Evolutionary conservation across 2,329 filamentous ascomycete species (phyloP).

Genomic region (Didymella pomorum): DNA sequence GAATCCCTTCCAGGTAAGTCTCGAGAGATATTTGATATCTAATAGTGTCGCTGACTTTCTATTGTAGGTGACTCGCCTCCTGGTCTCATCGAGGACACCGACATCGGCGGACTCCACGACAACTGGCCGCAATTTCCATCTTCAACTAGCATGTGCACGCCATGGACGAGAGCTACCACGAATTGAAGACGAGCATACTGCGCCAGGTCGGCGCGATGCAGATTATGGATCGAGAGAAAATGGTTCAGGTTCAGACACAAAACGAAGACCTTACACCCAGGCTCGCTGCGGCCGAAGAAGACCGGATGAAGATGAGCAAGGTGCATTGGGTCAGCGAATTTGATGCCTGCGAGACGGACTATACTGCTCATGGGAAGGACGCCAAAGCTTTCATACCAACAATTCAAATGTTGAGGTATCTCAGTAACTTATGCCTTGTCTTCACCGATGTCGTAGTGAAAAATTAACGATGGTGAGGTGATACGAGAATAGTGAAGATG

Average conservation of each 20-base stretch:
- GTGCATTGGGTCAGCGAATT: too few species aligned
- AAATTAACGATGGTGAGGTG: too few species aligned
- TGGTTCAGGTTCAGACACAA: background rate
- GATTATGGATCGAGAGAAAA: background rate
- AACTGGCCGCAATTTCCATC: background rate
- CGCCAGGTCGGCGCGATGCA: background rate
- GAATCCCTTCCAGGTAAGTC: background rate
- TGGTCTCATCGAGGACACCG: background rate
- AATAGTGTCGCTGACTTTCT: background rate
- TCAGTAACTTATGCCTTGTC: too few species aligned
- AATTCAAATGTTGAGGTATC: too few species aligned
- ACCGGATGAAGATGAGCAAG: background rate
- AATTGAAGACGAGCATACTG: constrained; percentile 9
- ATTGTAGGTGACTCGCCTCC: background rate
- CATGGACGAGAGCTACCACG: constrained; percentile 12
- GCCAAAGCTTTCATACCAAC: too few species aligned
- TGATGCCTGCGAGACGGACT: too few species aligned
- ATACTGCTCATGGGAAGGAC: too few species aligned
- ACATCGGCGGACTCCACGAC: background rate
- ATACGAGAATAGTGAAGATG: too few species aligned
- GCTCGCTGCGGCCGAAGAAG: background rate
- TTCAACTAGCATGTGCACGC: background rate
- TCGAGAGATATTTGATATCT: background rate
- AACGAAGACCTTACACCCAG: background rate
- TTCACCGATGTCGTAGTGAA: too few species aligned